Conservation (phyloP, 202 grass and related monocot species). For the Elaeis oleifera region DNA sequence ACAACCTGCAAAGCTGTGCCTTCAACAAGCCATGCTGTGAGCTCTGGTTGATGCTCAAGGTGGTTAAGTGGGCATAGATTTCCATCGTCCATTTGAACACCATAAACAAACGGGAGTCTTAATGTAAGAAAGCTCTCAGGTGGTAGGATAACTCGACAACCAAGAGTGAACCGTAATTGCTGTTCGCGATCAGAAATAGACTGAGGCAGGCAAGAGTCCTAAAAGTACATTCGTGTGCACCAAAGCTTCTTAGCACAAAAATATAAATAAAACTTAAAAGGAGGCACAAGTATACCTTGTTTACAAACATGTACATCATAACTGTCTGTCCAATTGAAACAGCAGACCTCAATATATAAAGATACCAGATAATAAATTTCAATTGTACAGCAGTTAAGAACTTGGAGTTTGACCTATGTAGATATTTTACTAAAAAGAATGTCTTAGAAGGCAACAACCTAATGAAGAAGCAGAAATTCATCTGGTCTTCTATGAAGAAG, state of each 20-base stretch:
- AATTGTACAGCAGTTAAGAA: too few relatives aligned
- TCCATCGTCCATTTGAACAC: constrained; percentile 53
- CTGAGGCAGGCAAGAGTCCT: constrained; percentile 70
- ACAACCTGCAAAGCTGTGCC: constrained; percentile 72
- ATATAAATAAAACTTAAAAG: not conserved
- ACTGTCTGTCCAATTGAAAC: not conserved
- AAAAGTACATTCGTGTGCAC: constrained; percentile 1
- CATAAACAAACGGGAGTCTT: constrained; percentile 88
- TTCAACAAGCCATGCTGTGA: constrained; percentile 80
- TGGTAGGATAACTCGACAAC: constrained; percentile 67
- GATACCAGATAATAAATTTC: too few relatives aligned
- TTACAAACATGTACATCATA: not conserved
- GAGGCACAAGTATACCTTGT: not conserved
- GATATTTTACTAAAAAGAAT: too few relatives aligned
- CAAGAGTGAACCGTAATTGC: constrained; percentile 60
- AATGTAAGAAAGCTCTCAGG: constrained; percentile 89
- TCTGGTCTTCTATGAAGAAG: too few relatives aligned
- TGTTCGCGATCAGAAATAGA: constrained; percentile 50
- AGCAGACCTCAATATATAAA: too few relatives aligned
- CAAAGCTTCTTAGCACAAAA: not conserved
- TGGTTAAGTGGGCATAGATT: constrained; percentile 46
- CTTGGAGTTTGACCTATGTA: too few relatives aligned
- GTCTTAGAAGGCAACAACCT: too few relatives aligned
- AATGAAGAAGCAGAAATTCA: too few relatives aligned
- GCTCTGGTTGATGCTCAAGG: constrained; percentile 59